Conservation (phyloP, 140 eudicot species). For the Cichorium intybus region DNA sequence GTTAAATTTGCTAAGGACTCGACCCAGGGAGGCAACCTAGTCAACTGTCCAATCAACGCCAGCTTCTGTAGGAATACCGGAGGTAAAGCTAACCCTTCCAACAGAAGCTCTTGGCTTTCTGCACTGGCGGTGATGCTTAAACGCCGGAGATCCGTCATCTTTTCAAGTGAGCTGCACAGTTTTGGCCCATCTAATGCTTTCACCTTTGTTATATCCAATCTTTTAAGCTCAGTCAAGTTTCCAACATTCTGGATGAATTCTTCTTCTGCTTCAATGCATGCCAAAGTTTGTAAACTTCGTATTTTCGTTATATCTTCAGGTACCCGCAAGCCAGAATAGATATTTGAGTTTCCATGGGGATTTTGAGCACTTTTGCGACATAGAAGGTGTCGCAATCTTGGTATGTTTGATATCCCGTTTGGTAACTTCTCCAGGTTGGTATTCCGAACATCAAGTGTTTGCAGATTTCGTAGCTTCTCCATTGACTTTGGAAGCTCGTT, state of each 20-base stretch:
- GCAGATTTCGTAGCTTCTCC: constrained; percentile 43
- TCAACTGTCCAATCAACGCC: constrained; percentile 43
- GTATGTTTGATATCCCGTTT: constrained; percentile 34
- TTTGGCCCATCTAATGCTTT: constrained; percentile 33
- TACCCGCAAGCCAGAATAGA: constrained; percentile 26
- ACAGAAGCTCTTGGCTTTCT: constrained; percentile 37
- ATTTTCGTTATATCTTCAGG: constrained; percentile 42
- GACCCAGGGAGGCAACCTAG: constrained; percentile 50
- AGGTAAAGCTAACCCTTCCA: constrained; percentile 37
- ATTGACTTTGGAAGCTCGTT: constrained; percentile 47
- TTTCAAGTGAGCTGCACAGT: constrained; percentile 42
- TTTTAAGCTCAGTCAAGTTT: constrained; percentile 44
- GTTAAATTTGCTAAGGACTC: constrained; percentile 38
- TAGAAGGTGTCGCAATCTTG: constrained; percentile 48
- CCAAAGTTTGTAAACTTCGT: constrained; percentile 40
- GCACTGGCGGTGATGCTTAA: constrained; percentile 33
- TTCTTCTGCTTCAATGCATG: constrained; percentile 48
- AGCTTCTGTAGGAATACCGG: constrained; percentile 56
- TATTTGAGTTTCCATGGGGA: background rate
- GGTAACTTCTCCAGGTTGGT: constrained; percentile 44
- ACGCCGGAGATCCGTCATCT: constrained; percentile 41
- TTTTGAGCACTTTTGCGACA: background rate
- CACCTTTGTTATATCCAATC: constrained; percentile 48
- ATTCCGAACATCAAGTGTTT: constrained; percentile 48
- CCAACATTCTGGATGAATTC: constrained; percentile 37